Evolutionary conservation across 192 early-diverging fungal species (phyloP), one percentile per base, ranked within the genome.

Genomic region (Chytriomyces sp.): DNA sequence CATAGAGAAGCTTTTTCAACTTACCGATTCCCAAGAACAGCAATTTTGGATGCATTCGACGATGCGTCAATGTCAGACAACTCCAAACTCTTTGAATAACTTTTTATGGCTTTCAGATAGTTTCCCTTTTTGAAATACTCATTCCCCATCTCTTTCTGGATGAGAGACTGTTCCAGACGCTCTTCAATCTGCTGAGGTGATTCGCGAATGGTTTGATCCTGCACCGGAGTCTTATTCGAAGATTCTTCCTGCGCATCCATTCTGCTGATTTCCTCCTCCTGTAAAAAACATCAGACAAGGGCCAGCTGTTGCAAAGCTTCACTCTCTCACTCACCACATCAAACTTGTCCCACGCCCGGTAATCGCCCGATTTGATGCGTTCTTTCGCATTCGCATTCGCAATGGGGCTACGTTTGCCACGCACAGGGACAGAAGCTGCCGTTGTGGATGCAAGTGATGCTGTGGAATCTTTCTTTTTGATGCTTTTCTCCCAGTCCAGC

Each of bases 71-170:
- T n/a, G 53, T 5, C 53, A 57, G 94, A 89, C 8, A 88, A 69
- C 16, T 84, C 76, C 61, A 96, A 90, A 61, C 88, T 88, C 46
- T 84, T 82, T 6, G 88, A 83, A 74, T 89, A 89, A 65, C 77
- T 75, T 8, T 69, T 16, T 13, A 80, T 53, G 16, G 87, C 85
- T 43, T 79, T 79, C 35, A 79, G 66, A 70, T 79, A 89, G 24
- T 85, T 77, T 6, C 73, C 79, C 53, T 82, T 82, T 65, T 86
- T 86, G 70, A 89, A 89, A 65, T 81, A 85, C 8, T 66, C 80
- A 67, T 89, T 89, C 10, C 87, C 87, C 82, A 86, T 86, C 72
- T 89, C 87, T 64, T 89, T 89, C 60, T 84, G 79, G 6, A 89
- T 61, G 10, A 88, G 66, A 1, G 87, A 48, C 18, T 79, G 26